Evolutionary conservation across 1,284 basidiomycete species (phyloP), one percentile per base, ranked within the genome.

Genomic region (Golubevia sp.): DNA sequence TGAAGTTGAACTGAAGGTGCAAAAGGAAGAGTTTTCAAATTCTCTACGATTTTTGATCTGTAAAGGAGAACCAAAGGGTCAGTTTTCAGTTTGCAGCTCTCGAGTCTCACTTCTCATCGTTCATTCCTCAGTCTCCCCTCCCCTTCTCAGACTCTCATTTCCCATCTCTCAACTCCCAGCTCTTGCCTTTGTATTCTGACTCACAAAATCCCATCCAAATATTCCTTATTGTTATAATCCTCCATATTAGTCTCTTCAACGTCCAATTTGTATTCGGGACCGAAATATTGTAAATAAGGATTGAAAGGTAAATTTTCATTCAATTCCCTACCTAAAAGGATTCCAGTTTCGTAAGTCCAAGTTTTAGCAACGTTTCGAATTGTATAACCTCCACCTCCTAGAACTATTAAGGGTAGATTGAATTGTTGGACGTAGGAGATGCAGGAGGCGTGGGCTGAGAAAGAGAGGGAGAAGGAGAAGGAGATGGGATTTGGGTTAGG

Each of bases 341-440:
- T 91, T 0, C 94, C 95, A 0, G 97, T 99, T 84, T 99, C 97
- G 85, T 93, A 97, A 21, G 94, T 91, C 96, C 96, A 99, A 11
- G 92, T 91, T 48, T 94, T 87, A 0, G 93, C 93, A 5, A 98
- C 95, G 80, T 99, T 99, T 84, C 84, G 76, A 38, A 94, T 90
- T 0, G 96, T 99, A 84, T 99, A 99, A 1, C 96, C 96, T 8
- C 96, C 97, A 1, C 96, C 96, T 44, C 96, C 97, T 2, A 99
- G 87, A 54, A 97, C 87, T 75, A 99, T 92, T 53, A 97, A 87
- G 0, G 96, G 97, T 15, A 98, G 87, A 73, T 92, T 90, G 82
- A 92, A 91, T 59, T 89, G 88, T 64, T 92, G 89, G 58, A 99
- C 87, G 83, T 92, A 97, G 62, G 91, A 88, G 8, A 96, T 93